Conservation (phyloP, 1,284 basidiomycete genomes). For the Tilletia caries region DNA sequence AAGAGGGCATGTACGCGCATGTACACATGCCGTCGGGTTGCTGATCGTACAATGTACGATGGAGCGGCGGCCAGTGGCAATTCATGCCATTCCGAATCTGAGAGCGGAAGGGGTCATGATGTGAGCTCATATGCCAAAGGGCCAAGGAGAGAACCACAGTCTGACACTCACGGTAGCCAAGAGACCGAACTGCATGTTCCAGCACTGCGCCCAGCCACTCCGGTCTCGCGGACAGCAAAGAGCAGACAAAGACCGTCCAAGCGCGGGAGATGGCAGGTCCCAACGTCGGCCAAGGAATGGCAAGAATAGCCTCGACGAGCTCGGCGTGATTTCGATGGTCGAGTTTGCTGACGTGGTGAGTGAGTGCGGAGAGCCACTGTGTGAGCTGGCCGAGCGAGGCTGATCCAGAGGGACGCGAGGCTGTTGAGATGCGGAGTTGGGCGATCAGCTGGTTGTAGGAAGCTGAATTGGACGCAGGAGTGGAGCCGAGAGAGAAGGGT, state of each 20-base stretch:
- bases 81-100: conserved; percentile 7
- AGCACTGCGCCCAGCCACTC: conserved; percentile 85
- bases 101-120: neutral
- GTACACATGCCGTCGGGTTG: conserved; percentile 76
- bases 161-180: conserved; percentile 64
- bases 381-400: conserved; percentile 38
- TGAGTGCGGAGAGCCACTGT: conserved; percentile 58
- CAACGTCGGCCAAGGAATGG: conserved; percentile 85
- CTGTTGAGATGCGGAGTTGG: conserved; percentile 55
- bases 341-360: conserved; percentile 65
- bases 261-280: conserved; percentile 64
- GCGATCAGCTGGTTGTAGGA: conserved; percentile 61
- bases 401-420: conserved; percentile 16
- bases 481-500: too few species aligned
- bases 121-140: neutral
- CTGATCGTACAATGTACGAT: neutral
- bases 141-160: too few species aligned
- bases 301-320: conserved; percentile 81
- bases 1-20: conserved; percentile 82
- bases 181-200: conserved; percentile 73
- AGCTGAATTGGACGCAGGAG: conserved; percentile 39
- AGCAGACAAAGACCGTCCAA: conserved; percentile 68
- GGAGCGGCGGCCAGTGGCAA: neutral
- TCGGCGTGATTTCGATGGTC: conserved; percentile 70
- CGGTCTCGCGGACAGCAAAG: conserved; percentile 86